These are phyloP conservation scores for Astragalus glycyphyllos DNA, from an alignment of 306 rosid species.

Conservation along the genomic window DNA sequence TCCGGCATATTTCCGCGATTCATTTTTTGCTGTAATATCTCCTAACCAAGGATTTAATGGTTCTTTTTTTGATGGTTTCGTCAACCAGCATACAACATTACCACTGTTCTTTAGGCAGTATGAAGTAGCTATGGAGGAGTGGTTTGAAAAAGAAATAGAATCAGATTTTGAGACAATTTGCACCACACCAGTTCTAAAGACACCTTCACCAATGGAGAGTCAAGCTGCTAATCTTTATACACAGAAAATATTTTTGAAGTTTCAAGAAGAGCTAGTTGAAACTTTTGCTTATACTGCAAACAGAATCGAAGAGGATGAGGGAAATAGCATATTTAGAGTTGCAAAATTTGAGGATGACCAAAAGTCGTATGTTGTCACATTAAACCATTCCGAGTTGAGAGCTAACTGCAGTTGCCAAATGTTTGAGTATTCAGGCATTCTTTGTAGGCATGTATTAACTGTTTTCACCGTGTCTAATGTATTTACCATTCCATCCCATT, in stretches of 20 bases:
- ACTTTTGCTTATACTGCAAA: constrained; percentile 97
- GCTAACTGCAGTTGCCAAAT: constrained; percentile 92
- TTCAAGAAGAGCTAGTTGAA: constrained; percentile 97
- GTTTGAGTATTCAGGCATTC: constrained; percentile 97
- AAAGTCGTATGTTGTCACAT: constrained; percentile 76
- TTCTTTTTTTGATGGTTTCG: constrained; percentile 85
- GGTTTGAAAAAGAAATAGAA: constrained; percentile 86
- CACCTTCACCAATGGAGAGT: constrained; percentile 99
- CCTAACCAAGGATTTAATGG: constrained; percentile 70
- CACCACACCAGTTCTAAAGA: constrained; percentile 75
- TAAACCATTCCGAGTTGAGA: constrained; percentile 79
- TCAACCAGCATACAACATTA: constrained; percentile 85
- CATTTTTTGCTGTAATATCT: constrained; percentile 75
- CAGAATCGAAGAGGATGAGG: constrained; percentile 87
- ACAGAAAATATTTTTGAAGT: constrained; percentile 76
- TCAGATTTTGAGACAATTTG: constrained; percentile 85
- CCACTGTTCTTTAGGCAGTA: constrained; percentile 96
- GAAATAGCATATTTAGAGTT: constrained; percentile 82
- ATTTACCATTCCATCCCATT: constrained; percentile 83
- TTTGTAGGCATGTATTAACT: constrained; percentile 93
- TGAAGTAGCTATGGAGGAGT: constrained; percentile 83
- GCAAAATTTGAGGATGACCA: constrained; percentile 94
- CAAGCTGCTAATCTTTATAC: constrained; percentile 94
- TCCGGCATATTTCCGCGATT: constrained; percentile 85
- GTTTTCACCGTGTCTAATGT: constrained; percentile 94